Percentiles rank a stretch among this genome's conserved stretches.
phyloP scores from a whole-genome alignment of 768 basidiomycete genomes.

The Podaxis sp. region DNA sequence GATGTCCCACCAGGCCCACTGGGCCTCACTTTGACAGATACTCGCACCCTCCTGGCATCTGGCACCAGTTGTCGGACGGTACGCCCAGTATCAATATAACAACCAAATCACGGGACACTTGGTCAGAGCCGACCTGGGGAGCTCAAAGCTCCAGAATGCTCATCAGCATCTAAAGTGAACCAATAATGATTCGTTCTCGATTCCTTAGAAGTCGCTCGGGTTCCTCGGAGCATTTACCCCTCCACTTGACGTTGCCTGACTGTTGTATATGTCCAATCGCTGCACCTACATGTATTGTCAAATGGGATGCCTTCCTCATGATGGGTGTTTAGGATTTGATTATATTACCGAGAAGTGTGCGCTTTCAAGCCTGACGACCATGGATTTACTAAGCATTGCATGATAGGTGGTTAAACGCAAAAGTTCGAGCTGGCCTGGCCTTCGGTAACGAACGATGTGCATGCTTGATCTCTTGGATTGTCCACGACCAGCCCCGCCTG shows the following conservation, averaged over 20 bases:
- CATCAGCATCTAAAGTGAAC: neutral
- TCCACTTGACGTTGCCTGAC: too few species aligned
- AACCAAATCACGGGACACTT: neutral
- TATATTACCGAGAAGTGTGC: too few species aligned
- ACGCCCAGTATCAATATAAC: neutral
- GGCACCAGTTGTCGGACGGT: neutral
- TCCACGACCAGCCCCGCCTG: slow-evolving; percentile 45
- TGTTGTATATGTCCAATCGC: too few species aligned
- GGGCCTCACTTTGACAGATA: too few species aligned
- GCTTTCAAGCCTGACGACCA: too few species aligned
- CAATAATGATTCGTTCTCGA: neutral
- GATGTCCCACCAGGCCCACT: too few species aligned
- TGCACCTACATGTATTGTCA: too few species aligned
- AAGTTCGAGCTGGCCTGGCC: slow-evolving; percentile 62
- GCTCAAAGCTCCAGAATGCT: neutral
- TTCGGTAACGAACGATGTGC: slow-evolving; percentile 53
- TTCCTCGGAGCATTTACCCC: neutral
- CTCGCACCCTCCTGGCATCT: too few species aligned
- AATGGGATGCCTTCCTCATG: too few species aligned
- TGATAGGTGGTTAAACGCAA: slow-evolving; percentile 31
- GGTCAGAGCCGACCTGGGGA: neutral
- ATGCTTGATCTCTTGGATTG: slow-evolving; percentile 32
- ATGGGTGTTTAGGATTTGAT: too few species aligned
- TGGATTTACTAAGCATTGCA: too few species aligned
- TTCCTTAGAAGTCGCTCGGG: neutral